Conservation (phyloP, 2,329 filamentous ascomycete species). For the Aphanocladium album region DNA sequence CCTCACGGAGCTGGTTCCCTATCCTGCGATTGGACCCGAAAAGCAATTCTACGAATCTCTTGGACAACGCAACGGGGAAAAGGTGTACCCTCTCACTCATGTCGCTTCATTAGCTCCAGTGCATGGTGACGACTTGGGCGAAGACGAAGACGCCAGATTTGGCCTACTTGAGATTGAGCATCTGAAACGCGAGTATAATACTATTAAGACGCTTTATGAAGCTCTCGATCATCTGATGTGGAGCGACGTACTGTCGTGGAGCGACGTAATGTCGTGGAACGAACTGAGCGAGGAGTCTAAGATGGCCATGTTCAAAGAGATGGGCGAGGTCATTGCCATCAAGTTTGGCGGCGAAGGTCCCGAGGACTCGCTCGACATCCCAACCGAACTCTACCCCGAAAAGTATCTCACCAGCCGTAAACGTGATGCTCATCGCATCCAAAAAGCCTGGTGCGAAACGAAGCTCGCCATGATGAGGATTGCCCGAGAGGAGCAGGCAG, state of each 20-base stretch:
- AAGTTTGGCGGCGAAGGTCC: conserved; percentile 39
- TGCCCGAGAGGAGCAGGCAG: conserved; percentile 20
- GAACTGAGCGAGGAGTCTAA: conserved; percentile 31
- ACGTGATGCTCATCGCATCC: conserved; percentile 42
- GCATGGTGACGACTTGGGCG: conserved; percentile 25
- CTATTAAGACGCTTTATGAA: conserved; percentile 24
- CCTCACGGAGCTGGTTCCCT: conserved; percentile 35
- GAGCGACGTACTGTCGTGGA: conserved; percentile 36
- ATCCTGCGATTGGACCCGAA: conserved; percentile 30
- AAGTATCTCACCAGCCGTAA: conserved; percentile 44
- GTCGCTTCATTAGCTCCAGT: conserved; percentile 26
- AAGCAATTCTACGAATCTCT: conserved; percentile 42
- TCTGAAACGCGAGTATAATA: conserved; percentile 18
- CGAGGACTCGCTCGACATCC: conserved; percentile 43
- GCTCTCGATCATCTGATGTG: conserved; percentile 45
- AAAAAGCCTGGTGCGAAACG: conserved; percentile 30
- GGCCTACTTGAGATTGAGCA: conserved; percentile 39
- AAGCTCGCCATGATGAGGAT: conserved; percentile 25
- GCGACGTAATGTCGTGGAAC: conserved; percentile 32
- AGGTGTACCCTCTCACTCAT: conserved; percentile 28
- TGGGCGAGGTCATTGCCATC: conserved; percentile 47
- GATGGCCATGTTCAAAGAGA: conserved; percentile 40
- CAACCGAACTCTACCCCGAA: conserved; percentile 48
- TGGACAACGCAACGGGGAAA: conserved; percentile 23
- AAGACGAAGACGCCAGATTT: conserved; percentile 33